Conservation (phyloP, 2,329 filamentous ascomycete genomes). For the Colletotrichum chrysophilum region DNA sequence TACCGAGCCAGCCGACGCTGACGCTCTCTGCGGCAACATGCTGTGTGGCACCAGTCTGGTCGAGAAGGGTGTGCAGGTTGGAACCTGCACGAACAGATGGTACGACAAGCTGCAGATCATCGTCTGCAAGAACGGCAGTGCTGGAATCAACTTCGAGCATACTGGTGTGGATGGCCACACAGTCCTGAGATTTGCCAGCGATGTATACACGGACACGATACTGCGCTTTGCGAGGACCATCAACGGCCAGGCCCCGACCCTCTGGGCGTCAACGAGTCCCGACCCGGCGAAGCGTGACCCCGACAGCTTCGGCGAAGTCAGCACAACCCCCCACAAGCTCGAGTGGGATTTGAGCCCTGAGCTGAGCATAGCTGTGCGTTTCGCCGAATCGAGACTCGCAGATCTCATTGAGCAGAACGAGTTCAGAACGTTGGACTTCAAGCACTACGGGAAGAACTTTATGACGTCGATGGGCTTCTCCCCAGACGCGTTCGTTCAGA, state of each 20-base stretch:
- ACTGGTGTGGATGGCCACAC: conserved; percentile 98
- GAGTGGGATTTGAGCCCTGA: conserved; percentile 98
- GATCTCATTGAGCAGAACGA: conserved; percentile 97
- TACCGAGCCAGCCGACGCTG: conserved; percentile 79
- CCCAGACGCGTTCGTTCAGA: conserved; percentile 96
- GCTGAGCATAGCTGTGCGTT: conserved; percentile 87
- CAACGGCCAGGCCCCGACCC: conserved; percentile 87
- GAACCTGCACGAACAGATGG: conserved; percentile 97
- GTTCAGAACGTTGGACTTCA: conserved; percentile 90
- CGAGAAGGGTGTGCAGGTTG: conserved; percentile 91
- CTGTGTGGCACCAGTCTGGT: conserved; percentile 93
- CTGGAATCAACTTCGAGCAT: conserved; percentile 99
- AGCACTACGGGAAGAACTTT: conserved; percentile 92
- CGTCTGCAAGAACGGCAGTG: conserved; percentile 97
- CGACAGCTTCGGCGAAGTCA: conserved; percentile 89
- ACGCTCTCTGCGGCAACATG: conserved; percentile 97
- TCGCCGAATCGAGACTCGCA: conserved; percentile 91
- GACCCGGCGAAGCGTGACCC: conserved; percentile 93
- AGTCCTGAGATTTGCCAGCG: conserved; percentile 92
- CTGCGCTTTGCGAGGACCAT: conserved; percentile 93
- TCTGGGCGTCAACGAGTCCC: conserved; percentile 91
- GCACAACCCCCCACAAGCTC: conserved; percentile 91
- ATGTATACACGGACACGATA: conserved; percentile 97
- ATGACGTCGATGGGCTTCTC: conserved; percentile 98
- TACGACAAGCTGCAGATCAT: conserved; percentile 99